Conservation (phyloP, 441 rosid species). For the Arabidopsis lyrata region DNA sequence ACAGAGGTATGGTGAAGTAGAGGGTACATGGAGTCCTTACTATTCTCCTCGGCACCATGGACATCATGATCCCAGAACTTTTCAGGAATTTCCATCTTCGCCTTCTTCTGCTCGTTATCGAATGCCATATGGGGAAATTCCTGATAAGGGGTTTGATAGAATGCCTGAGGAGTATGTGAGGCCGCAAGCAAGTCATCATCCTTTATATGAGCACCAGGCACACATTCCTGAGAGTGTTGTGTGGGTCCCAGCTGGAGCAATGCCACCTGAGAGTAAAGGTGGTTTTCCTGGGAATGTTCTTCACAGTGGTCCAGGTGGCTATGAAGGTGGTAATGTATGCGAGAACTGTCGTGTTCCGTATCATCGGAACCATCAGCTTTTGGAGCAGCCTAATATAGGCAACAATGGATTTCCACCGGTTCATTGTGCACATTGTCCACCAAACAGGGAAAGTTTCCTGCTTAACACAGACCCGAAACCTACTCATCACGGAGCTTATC, state of each 20-base stretch:
- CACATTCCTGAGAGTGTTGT: constrained; percentile 71
- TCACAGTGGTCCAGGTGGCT: constrained; percentile 60
- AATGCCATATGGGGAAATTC: constrained; percentile 68
- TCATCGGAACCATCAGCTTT: constrained; percentile 68
- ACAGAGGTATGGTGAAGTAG: constrained; percentile 78
- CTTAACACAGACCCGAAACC: constrained; percentile 64
- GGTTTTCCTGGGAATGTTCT: constrained; percentile 81
- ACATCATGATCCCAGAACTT: constrained; percentile 69
- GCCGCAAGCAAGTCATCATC: constrained; percentile 62
- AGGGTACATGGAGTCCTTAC: constrained; percentile 91
- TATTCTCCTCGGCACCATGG: constrained; percentile 92
- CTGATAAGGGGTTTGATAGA: constrained; percentile 70
- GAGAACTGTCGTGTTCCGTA: constrained; percentile 67
- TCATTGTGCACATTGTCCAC: constrained; percentile 64
- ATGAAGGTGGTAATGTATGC: constrained; percentile 69
- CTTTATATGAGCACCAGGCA: constrained; percentile 63
- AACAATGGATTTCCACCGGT: constrained; percentile 61
- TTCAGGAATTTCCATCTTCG: constrained; percentile 75
- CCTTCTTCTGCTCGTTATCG: constrained; percentile 80
- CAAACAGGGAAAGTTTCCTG: constrained; percentile 62
- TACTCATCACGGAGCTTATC: constrained; percentile 57
- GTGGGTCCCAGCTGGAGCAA: constrained; percentile 81
- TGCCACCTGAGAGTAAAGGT: constrained; percentile 65
- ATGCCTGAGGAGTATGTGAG: constrained; percentile 75
- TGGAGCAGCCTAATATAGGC: constrained; percentile 72